Evolutionary conservation across 164 flowering plant species (phyloP), one percentile per base, ranked within the genome.

Genomic region (Magnolia sinica): DNA sequence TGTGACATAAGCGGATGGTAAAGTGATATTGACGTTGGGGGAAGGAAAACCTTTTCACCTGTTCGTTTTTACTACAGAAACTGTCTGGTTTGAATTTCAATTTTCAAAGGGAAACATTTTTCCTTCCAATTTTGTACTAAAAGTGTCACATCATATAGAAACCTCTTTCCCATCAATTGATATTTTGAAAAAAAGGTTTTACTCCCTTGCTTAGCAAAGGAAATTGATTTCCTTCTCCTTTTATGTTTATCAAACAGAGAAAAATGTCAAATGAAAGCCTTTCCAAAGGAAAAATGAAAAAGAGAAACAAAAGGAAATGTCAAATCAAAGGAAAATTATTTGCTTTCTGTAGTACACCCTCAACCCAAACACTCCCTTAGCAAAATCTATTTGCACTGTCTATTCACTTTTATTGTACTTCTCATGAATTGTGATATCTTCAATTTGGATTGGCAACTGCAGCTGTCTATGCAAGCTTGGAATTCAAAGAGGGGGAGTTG

Each of bases 391-490:
- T 13, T 1, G 31, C 20, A 68, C 50, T 6, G n/a, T 13, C 19
- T 68, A 16, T 14, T 14, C 3, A 6, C 11, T 31, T 37, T 68
- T 11, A 13, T 24, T 37, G 6, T 31, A 8, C 45, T 14, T 29
- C 71, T 27, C 20, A 68, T 10, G 29, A n/a, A n/a, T 64, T 64
- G 16, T 24, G 16, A 68, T 13, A 50, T 22, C 37, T 64, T 27
- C 55, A 74, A 37, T 64, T 64, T 74, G 10, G 49, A 64, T 22
- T 23, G 64, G 49, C 18, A 49, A 78, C 19, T 82, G 65, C 80
- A 96, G 99, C 97, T 68, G 88, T 93, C 23, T 88, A 85, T 83
- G 93, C 98, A 45, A 81, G 83, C 31, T 7, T 72, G 59, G 92
- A 86, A 29, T 94, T 91, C 76, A 70, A 79, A 74, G 98, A 89